phyloP scores from a whole-genome alignment of 805 yeast genomes.

The Yarrowia sp. region DNA sequence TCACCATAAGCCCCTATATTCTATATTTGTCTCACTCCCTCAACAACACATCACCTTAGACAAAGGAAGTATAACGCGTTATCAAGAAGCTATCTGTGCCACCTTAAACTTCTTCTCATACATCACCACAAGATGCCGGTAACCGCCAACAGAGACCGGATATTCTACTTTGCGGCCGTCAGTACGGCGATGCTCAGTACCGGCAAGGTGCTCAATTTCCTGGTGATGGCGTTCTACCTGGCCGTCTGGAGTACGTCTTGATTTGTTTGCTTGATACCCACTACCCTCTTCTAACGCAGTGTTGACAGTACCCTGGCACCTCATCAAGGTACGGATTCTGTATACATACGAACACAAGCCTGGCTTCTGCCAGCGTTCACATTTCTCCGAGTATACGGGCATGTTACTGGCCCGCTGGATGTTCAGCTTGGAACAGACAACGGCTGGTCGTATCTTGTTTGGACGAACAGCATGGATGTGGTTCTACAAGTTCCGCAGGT shows the following conservation, averaged over 20 bases:
- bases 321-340: slow-evolving; percentile 22
- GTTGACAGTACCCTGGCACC: slow-evolving; percentile 6
- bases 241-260: neutral
- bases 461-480: slow-evolving; percentile 30
- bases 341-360: slow-evolving; percentile 13
- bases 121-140: slow-evolving; percentile 7
- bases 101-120: neutral
- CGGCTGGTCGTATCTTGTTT: slow-evolving; percentile 31
- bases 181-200: neutral
- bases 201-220: slow-evolving; percentile 3
- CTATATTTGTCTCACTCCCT: too few species aligned
- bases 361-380: slow-evolving; percentile 16
- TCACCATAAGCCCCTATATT: too few species aligned
- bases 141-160: slow-evolving; percentile 12
- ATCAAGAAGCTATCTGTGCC: neutral
- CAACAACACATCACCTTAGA: neutral
- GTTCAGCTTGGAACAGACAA: slow-evolving; percentile 27
- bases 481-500: slow-evolving; percentile 32
- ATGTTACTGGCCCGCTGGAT: slow-evolving; percentile 14
- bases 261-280: neutral
- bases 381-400: slow-evolving; percentile 12
- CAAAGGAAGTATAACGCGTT: neutral
- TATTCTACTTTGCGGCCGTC: slow-evolving; percentile 16
- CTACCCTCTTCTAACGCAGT: slow-evolving; percentile 7
- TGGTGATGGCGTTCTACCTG: slow-evolving; percentile 6